phyloP scores from a whole-genome alignment of 305 asterid genomes.

The Ruellia speciosa region DNA sequence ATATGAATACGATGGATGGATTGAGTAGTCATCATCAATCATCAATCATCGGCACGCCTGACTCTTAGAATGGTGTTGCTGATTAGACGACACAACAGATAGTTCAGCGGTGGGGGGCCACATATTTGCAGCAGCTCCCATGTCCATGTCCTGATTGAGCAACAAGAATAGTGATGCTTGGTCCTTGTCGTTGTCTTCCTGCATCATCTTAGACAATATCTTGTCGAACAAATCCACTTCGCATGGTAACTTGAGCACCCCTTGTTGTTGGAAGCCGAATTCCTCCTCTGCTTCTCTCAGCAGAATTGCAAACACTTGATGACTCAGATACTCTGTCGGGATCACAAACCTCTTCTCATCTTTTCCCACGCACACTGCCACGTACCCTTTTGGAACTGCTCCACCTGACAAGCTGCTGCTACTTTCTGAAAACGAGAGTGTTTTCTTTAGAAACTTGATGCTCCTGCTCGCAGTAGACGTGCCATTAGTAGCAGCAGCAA shows the following conservation, averaged over 20 bases:
- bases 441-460: slow-evolving; percentile 64
- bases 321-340: slow-evolving; percentile 55
- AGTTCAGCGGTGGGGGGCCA: too few relatives aligned
- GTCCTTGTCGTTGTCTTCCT: too few relatives aligned
- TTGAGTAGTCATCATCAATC: too few relatives aligned
- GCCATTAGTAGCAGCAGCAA: not conserved
- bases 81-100: too few relatives aligned
- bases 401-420: slow-evolving; percentile 18
- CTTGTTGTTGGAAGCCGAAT: slow-evolving; percentile 77
- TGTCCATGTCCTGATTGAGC: too few relatives aligned
- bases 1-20: too few relatives aligned
- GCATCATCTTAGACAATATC: slow-evolving; percentile 18
- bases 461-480: slow-evolving; percentile 19
- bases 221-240: slow-evolving; percentile 47
- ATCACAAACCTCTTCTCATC: slow-evolving; percentile 61
- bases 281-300: slow-evolving; percentile 80
- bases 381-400: slow-evolving; percentile 58
- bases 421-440: slow-evolving; percentile 67
- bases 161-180: too few relatives aligned
- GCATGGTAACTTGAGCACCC: slow-evolving; percentile 68
- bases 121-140: too few relatives aligned
- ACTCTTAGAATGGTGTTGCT: too few relatives aligned
- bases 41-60: too few relatives aligned
- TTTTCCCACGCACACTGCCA: slow-evolving; percentile 61
- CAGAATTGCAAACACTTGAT: slow-evolving; percentile 46